These are phyloP conservation scores for Termitomyces sp. DNA, from an alignment of 768 basidiomycete genomes.

Conservation along the genomic window DNA sequence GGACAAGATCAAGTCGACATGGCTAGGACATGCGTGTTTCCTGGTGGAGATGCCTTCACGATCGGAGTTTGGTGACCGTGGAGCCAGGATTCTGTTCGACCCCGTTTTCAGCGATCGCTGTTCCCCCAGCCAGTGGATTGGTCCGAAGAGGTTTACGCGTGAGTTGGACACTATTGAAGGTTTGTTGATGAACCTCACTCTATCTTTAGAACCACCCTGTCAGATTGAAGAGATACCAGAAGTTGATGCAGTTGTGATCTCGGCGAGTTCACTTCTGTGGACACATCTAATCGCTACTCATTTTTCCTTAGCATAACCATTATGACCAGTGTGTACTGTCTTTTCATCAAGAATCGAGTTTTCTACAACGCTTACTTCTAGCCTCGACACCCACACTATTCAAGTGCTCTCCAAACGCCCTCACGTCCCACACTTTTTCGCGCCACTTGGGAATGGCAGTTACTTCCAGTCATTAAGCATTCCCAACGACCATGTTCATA, in stretches of 20 bases:
- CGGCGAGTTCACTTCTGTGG: slow-evolving; percentile 28
- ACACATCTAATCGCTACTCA: background rate
- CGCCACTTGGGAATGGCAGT: slow-evolving; percentile 46
- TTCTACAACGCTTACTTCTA: slow-evolving; percentile 6
- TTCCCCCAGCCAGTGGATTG: slow-evolving; percentile 37
- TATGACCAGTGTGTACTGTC: slow-evolving; percentile 40
- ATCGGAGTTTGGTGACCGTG: slow-evolving; percentile 20
- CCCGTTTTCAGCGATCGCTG: slow-evolving; percentile 50
- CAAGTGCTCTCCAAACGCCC: slow-evolving; percentile 26
- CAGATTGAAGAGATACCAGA: slow-evolving; percentile 51
- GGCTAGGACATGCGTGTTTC: slow-evolving; percentile 54
- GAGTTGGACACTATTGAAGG: slow-evolving; percentile 13
- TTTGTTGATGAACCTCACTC: background rate
- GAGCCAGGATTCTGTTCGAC: slow-evolving; percentile 46
- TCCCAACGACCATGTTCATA: slow-evolving; percentile 33
- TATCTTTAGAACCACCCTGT: slow-evolving; percentile 36
- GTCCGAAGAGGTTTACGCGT: slow-evolving; percentile 46
- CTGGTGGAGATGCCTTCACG: slow-evolving; percentile 42
- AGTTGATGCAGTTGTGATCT: slow-evolving; percentile 58
- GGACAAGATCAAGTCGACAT: slow-evolving; percentile 42
- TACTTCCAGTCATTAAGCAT: slow-evolving; percentile 37
- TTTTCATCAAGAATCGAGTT: background rate
- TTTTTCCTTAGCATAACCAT: slow-evolving; percentile 36
- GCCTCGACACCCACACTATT: slow-evolving; percentile 42
- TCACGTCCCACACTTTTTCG: slow-evolving; percentile 45